Evolutionary conservation across 2,329 filamentous ascomycete genomes (phyloP).

Genomic region (Nemania sp.): DNA sequence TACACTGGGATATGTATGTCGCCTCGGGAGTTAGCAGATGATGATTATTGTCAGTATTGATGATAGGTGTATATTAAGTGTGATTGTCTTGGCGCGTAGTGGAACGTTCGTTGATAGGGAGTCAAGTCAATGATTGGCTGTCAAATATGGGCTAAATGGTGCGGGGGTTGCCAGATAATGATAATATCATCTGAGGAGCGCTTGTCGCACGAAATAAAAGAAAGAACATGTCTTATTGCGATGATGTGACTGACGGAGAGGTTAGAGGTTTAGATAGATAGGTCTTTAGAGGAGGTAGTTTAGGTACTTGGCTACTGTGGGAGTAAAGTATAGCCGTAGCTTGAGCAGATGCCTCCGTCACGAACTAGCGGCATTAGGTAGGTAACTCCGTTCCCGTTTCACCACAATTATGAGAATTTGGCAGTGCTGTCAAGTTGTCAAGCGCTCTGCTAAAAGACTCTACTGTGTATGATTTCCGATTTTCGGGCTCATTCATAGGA

Average conservation of each 20-base stretch:
- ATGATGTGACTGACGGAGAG: slow-evolving; percentile 14
- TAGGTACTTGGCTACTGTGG: no score
- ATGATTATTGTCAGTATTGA: not conserved
- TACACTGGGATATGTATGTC: not conserved
- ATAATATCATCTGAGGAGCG: not conserved
- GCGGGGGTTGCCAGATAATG: not conserved
- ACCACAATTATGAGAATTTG: slow-evolving; percentile 4
- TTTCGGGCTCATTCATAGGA: slow-evolving; percentile 12
- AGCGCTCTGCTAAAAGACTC: not conserved
- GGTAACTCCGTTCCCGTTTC: slow-evolving; percentile 25
- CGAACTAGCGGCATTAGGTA: not conserved
- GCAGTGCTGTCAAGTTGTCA: not conserved
- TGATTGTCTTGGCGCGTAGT: not conserved
- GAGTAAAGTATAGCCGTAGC: not conserved
- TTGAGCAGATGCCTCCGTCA: not conserved
- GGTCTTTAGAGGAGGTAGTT: no score
- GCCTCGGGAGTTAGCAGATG: not conserved
- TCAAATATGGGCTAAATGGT: not conserved
- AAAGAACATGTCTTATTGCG: not conserved
- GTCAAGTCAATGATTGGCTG: not conserved
- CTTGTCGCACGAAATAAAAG: not conserved
- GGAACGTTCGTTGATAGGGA: not conserved
- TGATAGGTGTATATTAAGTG: not conserved
- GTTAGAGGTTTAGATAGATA: no score
- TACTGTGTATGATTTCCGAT: slow-evolving; percentile 10